Base-by-base conservation (phyloP, 441 rosid species). In the Flueggea neowawraea region DNA sequence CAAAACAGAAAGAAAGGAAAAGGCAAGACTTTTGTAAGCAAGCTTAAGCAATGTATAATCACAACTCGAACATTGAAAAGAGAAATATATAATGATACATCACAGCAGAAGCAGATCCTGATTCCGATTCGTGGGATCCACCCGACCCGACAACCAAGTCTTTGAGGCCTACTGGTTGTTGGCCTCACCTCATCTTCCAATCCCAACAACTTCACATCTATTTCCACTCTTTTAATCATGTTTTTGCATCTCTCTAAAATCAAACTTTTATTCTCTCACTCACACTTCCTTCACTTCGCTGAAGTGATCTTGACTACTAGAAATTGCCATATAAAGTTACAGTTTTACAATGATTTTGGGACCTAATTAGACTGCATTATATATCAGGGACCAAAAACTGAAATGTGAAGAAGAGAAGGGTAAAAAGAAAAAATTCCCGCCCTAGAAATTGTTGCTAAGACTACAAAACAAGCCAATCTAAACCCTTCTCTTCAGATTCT, bases 111-210 rank as follows among this genome's bases (percentile, higher is more conserved):
- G 74, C 32, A 78, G 85, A 78, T 86, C 87, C 83, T 65, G 83
- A 72, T 82, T 75, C 83, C 60, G 82, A 82, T 84, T 69, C 75
- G 88, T 72, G 81, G 90, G 89, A 70, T 63, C 86, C 84, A 80
- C 81, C 55, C 31, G 36, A 68, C 58, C 81, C 73, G 77, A 78
- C 85, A 80, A 66, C 68, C 65, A 61, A 57, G 65, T 69, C 72
- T 57, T 67, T 49, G 51, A 53, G 56, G 60, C 79, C 76, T 9
- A 9, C 1, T 47, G 50, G 82, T 75, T 65, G 88, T 71, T 82
- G 80, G 78, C 82, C 72, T 52, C 57, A 48, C 78, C 69, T 33
- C 52, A 48, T 66, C 76, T 67, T 62, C 75, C 63, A 49, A 33
- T 52, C 69, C 70, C 63, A 78, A 67, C 83, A 48, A 76, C 74